Base-by-base conservation (phyloP, 208 protist species). In the Angomonas ambiguus region DNA sequence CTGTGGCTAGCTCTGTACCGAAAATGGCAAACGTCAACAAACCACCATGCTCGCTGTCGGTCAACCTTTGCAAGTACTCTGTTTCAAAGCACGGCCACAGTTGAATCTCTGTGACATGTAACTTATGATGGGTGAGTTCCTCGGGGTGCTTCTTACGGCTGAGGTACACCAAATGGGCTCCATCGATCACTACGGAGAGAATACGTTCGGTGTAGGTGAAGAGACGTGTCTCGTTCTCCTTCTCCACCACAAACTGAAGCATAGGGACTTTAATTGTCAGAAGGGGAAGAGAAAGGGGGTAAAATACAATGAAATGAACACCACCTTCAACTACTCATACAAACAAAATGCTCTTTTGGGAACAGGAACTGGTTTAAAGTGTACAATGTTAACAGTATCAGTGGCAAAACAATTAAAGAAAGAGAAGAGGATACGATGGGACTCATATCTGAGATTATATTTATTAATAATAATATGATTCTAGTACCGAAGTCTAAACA, bases 1-100 rank as follows among this genome's bases (percentile, higher is more conserved):
- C 30, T 5, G 41, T 3, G 24, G 20, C 10, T 24, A 65, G 28
- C 38, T 65, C 38, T 27, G 49, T 49, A 10, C 35, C 60, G 6
- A 25, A 34, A 6, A 65, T 38, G 22, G 41, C 8, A 25, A 65
- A 28, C 16, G 60, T 65, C 60, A 65, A 22, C 38, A 65, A 38
- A 11, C 45, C 62, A 3, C 56, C 41, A 24, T 35, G 38, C 3
- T 53, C 45, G n/a, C 33, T 33, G 25, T 49, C 41, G 2, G 16
- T 6, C 18, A 27, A 3, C 2, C 49, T 25, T 16, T 53, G 28
- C 38, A 65, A 27, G 60, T 45, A 30, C 33, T 32, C 24, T 22
- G 24, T 20, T n/a, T 11, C 10, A 34, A 53, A 65, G 24, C 60
- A 27, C 11, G 62, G 62, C 62, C 62, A 67, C 49, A 67, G 51